phyloP scores from a whole-genome alignment of 2,329 filamentous ascomycete species.

The Calycina herbarum region DNA sequence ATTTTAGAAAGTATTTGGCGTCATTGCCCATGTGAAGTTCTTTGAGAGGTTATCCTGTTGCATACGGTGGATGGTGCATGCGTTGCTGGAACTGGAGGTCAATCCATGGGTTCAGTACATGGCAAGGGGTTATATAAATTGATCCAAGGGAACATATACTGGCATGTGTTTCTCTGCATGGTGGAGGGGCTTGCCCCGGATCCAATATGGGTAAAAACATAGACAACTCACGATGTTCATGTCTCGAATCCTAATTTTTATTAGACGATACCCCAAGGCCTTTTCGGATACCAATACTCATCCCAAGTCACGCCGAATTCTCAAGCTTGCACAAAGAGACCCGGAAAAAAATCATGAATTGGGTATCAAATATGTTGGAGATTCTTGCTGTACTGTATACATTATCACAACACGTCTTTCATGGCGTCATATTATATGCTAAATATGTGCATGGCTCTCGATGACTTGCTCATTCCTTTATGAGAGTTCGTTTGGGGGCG shows the following conservation, averaged over 20 bases:
- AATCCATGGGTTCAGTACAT: neutral
- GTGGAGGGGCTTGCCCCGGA: no score
- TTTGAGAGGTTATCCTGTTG: neutral
- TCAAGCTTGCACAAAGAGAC: neutral
- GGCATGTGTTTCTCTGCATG: no score
- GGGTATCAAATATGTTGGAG: constrained; percentile 3
- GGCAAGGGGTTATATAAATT: neutral
- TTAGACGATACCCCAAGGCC: neutral
- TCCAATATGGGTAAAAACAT: no score
- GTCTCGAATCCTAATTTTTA: neutral
- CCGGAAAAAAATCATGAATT: neutral
- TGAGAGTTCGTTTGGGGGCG: neutral
- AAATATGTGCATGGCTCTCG: neutral
- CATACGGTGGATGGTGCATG: neutral
- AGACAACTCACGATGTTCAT: no score
- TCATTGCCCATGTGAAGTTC: no score
- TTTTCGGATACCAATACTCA: neutral
- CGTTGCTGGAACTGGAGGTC: neutral
- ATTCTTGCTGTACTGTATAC: constrained; percentile 1
- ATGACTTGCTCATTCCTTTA: neutral
- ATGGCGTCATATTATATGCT: neutral
- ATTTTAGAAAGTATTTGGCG: no score
- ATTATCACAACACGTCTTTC: constrained; percentile 10
- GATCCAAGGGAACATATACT: neutral
- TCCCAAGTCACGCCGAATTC: neutral